These are phyloP conservation scores for Rhododendron vialii DNA, from an alignment of 148 eudicot genomes.

Conservation along the genomic window DNA sequence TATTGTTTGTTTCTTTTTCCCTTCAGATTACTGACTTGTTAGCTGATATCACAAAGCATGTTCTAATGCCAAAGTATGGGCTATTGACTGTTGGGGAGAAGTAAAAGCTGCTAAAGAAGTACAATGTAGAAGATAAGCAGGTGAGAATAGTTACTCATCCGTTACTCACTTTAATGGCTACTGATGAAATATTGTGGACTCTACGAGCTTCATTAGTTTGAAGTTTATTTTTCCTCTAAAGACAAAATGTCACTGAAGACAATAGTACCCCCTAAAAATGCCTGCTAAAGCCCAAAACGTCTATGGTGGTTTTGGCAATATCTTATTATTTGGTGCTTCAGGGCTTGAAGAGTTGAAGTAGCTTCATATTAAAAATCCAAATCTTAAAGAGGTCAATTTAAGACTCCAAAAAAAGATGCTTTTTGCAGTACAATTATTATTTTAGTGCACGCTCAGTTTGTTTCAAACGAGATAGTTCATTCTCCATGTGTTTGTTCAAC, in stretches of 20 bases:
- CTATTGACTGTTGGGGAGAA: conserved; percentile 46
- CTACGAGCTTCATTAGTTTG: too few relatives aligned
- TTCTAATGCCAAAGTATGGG: conserved; percentile 37
- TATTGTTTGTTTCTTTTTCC: not conserved
- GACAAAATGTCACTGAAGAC: not conserved
- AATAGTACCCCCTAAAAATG: not conserved
- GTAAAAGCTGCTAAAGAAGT: conserved; percentile 43
- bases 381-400: not conserved
- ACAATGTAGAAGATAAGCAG: conserved; percentile 42
- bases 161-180: not conserved
- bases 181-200: not conserved
- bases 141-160: conserved; percentile 17
- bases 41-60: conserved; percentile 44
- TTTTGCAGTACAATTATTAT: not conserved
- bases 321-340: not conserved
- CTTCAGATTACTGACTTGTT: conserved; percentile 52
- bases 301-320: not conserved
- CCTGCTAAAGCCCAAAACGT: not conserved
- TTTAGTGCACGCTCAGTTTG: not conserved
- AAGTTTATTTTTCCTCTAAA: not conserved
- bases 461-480: not conserved
- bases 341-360: not conserved
- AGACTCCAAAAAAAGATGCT: not conserved
- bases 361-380: not conserved
- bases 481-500: not conserved